Base-by-base conservation (phyloP, 768 basidiomycete genomes). In the Mycena epipterygia region DNA sequence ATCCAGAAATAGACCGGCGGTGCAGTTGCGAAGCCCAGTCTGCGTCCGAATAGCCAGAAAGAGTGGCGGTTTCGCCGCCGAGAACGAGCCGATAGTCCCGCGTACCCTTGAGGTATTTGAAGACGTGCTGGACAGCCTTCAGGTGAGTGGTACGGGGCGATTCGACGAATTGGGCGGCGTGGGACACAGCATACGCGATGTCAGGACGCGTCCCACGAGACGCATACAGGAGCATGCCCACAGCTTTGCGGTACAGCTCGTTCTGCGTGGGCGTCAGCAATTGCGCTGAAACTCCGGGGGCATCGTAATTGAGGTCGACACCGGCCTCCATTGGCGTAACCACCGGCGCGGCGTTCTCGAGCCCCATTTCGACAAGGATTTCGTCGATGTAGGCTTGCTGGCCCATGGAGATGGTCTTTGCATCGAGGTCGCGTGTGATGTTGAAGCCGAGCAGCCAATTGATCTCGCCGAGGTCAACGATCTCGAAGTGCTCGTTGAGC, bases 1-100 rank as follows among this genome's bases (percentile, higher is more conserved):
- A 82, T 0, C 81, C 80, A 6, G 79, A 80, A 7, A 81, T 79
- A 2, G 83, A 80, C 21, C 73, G 52, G 16, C 79, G 63, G 49
- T 79, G 72, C 17, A 74, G 66, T 19, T 73, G 64, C 13, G 57
- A 61, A 23, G 60, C 71, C 67, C 63, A 73, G 48, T 73, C 64
- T 5, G 70, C 11, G 53, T 76, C 73, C 3, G 56, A 61, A 44
- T 70, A 73, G 23, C 70, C 74, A 25, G 33, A 44, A 3, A 70
- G 16, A 14, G 59, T 46, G 33, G 44, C 13, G 32, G 30, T 21
- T 14, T 61, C n/a, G 46, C 59, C 59, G 32, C 59, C 49, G 9
- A 25, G 56, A 19, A 63, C 46, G n/a, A 64, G 63, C 13, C 42
- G 17, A 39, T 49, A 65, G n/a, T 67, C 68, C 2, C 37, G 49